phyloP scores from a whole-genome alignment of 495 filamentous ascomycete species.

The Podospora fimiseda region DNA sequence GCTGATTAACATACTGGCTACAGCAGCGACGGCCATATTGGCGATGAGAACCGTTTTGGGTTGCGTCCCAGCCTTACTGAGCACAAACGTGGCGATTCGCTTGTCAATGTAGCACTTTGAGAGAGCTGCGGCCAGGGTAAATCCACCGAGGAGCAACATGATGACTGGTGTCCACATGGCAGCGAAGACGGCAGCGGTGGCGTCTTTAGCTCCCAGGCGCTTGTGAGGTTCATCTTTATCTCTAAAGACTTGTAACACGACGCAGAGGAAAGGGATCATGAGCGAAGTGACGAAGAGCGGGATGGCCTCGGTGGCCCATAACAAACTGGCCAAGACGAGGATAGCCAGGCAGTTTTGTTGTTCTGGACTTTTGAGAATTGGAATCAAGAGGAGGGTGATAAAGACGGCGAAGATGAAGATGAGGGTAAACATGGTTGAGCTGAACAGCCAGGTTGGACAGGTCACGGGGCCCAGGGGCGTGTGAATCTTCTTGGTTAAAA shows the following conservation, averaged over 20 bases:
- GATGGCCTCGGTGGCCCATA: constrained; percentile 98
- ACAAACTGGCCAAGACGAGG: constrained; percentile 83
- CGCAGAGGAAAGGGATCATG: constrained; percentile 86
- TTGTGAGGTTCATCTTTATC: constrained; percentile 61
- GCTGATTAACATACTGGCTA: constrained; percentile 97
- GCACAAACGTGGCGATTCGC: constrained; percentile 91
- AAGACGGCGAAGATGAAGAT: constrained; percentile 66
- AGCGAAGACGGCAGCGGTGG: constrained; percentile 75
- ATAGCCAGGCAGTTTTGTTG: constrained; percentile 95
- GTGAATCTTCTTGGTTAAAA: constrained; percentile 56
- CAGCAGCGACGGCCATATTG: constrained; percentile 97
- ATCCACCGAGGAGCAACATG: constrained; percentile 94
- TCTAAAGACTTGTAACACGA: constrained; percentile 77
- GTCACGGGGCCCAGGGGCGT: constrained; percentile 77
- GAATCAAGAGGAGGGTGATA: constrained; percentile 59
- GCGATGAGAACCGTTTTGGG: constrained; percentile 83
- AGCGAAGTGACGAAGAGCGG: constrained; percentile 96
- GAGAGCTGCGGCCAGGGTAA: constrained; percentile 89
- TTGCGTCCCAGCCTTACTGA: constrained; percentile 90
- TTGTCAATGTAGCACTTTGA: constrained; percentile 98
- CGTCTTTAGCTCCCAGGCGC: constrained; percentile 65
- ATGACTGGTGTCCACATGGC: constrained; percentile 99
- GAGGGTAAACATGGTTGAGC: constrained; percentile 71
- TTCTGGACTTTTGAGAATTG: constrained; percentile 75
- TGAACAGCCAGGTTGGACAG: constrained; percentile 77